Base-by-base conservation (phyloP, 345 rosid genomes). In the Leavenworthia alabamica region DNA sequence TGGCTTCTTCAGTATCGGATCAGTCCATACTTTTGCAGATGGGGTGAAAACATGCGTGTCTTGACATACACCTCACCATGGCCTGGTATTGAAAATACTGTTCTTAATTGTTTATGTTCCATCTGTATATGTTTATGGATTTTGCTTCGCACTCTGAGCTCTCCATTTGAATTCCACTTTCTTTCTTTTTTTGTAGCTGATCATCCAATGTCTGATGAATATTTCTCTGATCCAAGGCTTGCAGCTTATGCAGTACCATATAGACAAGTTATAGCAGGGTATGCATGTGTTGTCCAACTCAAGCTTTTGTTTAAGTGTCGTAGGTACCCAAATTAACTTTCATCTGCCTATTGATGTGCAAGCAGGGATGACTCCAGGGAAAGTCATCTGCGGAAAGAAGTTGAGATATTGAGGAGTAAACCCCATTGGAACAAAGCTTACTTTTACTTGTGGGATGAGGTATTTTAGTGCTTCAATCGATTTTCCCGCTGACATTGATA, bases 381-480 rank as follows among this genome's bases (percentile, higher is more conserved):
- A 76, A 88, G 71, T 66, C 80, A 83, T 78, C 73, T 92, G 83
- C 96, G 63, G 81, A 92, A 83, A 79, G 89, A 89, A 81, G 73
- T 92, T 62, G 94, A 86, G 81, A 78, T 82, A 65, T 78, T 89
- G 83, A 85, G 88, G 79, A 82, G 86, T 64, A 89, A 89, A 75
- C 15, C 80, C 66, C 96, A 89, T 73, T 92, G 99, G 99, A 89
- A 86, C 66, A 92, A 92, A 69, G 97, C 97, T 60, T 92, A 89
- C 71, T 86, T 92, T 77, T 92, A 92, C 77, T 70, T 89, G 47
- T 92, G 97, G 97, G 99, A 89, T 78, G 99, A 92, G 97, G 97
- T 86, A 77, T 26, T 57, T 15, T 37, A 17, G 48, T 28, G 24
- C 20, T 12, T 27, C 17, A 29, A 3, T 60, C 31, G 23, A 2